These are phyloP conservation scores for Middelhovenomyces tepae DNA, from an alignment of 805 yeast species.

Conservation along the genomic window DNA sequence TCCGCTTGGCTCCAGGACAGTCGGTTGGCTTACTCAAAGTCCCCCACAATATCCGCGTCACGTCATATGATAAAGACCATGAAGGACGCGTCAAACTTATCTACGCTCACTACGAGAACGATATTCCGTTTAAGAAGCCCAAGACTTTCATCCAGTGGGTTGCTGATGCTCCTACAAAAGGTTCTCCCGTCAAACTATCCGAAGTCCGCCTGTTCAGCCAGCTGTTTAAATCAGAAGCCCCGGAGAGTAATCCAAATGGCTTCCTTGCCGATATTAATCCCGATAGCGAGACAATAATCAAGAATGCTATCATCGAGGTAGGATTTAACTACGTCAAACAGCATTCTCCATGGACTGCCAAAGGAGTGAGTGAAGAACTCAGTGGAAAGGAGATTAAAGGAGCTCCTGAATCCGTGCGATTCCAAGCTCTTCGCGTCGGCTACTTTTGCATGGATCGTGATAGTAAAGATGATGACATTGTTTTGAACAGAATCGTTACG, in stretches of 20 bases:
- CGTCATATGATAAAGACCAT: slow-evolving; percentile 53
- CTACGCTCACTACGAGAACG: slow-evolving; percentile 73
- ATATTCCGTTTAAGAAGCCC: slow-evolving; percentile 59
- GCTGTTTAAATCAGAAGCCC: slow-evolving; percentile 85
- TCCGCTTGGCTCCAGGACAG: slow-evolving; percentile 89
- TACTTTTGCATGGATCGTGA: slow-evolving; percentile 89
- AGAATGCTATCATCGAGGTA: slow-evolving; percentile 66
- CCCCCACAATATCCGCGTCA: slow-evolving; percentile 71
- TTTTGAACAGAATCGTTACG: slow-evolving; percentile 87
- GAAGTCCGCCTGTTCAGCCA: slow-evolving; percentile 86
- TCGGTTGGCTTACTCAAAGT: slow-evolving; percentile 92
- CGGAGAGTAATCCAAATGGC: slow-evolving; percentile 80
- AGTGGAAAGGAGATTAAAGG: slow-evolving; percentile 51
- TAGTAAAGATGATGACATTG: slow-evolving; percentile 47
- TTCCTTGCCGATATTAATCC: slow-evolving; percentile 76
- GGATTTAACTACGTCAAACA: slow-evolving; percentile 59
- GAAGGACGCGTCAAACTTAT: slow-evolving; percentile 59
- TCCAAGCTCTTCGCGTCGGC: slow-evolving; percentile 96
- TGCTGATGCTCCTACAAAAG: slow-evolving; percentile 53
- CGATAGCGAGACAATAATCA: slow-evolving; percentile 60
- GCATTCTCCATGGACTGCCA: slow-evolving; percentile 68
- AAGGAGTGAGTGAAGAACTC: slow-evolving; percentile 50
- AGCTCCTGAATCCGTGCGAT: slow-evolving; percentile 76
- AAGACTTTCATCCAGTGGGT: slow-evolving; percentile 98
- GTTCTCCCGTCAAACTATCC: slow-evolving; percentile 53